Percentiles rank a stretch among this genome's conserved stretches.
phyloP scores from a whole-genome alignment of 176 grass and related monocot species.

The Zoysia japonica region DNA sequence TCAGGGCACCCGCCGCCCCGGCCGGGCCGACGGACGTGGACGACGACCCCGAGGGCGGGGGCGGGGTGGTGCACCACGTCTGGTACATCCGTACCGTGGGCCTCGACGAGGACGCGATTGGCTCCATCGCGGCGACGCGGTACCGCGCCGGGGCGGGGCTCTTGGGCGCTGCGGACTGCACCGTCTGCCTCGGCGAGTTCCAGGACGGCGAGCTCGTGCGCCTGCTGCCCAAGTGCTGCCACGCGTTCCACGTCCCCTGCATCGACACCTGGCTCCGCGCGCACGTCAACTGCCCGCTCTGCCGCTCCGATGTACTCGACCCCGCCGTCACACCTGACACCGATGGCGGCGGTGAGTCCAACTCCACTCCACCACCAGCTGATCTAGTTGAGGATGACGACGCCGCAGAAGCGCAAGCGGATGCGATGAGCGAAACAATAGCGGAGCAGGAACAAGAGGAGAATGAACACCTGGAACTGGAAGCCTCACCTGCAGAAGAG shows the following conservation, averaged over 20 bases:
- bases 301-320: slow-evolving; percentile 65
- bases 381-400: slow-evolving; percentile 21
- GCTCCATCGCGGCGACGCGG: slow-evolving; percentile 48
- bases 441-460: slow-evolving; percentile 16
- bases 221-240: slow-evolving; percentile 74
- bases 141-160: slow-evolving; percentile 44
- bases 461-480: neutral
- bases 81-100: slow-evolving; percentile 82
- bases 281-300: slow-evolving; percentile 79
- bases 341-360: neutral
- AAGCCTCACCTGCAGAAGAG: neutral
- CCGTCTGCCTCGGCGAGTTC: slow-evolving; percentile 90
- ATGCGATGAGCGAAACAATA: neutral
- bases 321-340: neutral
- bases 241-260: slow-evolving; percentile 72
- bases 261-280: slow-evolving; percentile 84
- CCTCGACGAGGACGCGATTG: slow-evolving; percentile 67
- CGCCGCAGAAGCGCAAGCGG: neutral
- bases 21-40: neutral
- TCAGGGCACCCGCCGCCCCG: neutral
- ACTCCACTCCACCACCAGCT: neutral
- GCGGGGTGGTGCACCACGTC: slow-evolving; percentile 57
- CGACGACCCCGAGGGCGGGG: slow-evolving; percentile 21
- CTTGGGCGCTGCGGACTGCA: slow-evolving; percentile 59
- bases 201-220: slow-evolving; percentile 58